Percentiles rank a stretch among this genome's conserved stretches.
These are phyloP conservation scores for Dendrocalamus sinicus DNA, from an alignment of 176 grass and related monocot species.

Conservation along the genomic window DNA sequence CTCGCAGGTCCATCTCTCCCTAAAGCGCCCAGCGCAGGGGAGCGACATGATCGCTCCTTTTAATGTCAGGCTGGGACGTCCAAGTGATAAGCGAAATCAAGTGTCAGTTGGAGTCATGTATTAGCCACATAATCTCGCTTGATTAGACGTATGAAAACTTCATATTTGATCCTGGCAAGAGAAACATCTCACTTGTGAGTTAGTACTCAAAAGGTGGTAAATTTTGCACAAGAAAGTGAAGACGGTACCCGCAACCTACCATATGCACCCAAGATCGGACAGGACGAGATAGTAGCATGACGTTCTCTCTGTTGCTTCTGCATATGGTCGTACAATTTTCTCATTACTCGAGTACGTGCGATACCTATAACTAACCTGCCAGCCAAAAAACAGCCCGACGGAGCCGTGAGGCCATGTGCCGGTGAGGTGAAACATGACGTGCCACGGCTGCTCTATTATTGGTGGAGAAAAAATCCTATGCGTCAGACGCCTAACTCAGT, in stretches of 20 bases:
- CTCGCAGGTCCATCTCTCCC: slow-evolving; percentile 8
- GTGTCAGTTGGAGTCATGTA: background rate
- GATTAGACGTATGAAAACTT: background rate
- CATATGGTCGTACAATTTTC: background rate
- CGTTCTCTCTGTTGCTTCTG: background rate
- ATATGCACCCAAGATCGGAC: background rate
- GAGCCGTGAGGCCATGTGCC: background rate
- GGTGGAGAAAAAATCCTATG: background rate
- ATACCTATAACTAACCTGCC: background rate
- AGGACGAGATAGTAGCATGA: background rate
- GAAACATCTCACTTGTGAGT: background rate
- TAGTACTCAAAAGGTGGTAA: background rate
- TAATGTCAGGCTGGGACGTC: background rate
- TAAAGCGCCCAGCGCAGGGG: slow-evolving; percentile 12
- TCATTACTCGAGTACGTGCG: background rate
- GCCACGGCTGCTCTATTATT: background rate
- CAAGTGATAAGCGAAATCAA: background rate
- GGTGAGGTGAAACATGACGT: background rate
- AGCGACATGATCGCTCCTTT: background rate
- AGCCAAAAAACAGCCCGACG: background rate
- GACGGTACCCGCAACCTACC: background rate
- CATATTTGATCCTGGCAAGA: background rate
- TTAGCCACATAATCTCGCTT: background rate
- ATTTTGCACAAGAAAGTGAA: background rate
- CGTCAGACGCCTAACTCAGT: background rate